Percentiles rank a stretch among this genome's conserved stretches.
These are phyloP conservation scores for Penicillium sp. DNA, from an alignment of 2,329 filamentous ascomycete species.

Conservation along the genomic window DNA sequence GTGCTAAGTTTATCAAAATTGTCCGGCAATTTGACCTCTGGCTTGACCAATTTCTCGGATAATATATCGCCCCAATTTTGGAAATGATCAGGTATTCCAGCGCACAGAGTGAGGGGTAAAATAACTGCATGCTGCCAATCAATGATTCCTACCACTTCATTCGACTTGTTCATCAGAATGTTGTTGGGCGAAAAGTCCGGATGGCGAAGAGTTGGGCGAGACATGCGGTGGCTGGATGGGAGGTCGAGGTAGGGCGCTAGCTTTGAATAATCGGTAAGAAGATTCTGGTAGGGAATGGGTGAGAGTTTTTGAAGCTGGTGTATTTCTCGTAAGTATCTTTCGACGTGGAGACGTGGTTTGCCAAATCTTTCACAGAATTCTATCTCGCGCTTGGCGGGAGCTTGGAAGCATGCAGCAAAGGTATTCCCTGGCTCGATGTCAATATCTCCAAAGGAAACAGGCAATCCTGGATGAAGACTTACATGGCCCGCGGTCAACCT, in stretches of 20 bases:
- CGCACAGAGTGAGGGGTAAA: constrained; percentile 31
- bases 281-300: constrained; percentile 15
- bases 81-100: constrained; percentile 35
- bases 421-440: constrained; percentile 9
- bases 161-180: constrained; percentile 29
- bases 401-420: constrained; percentile 18
- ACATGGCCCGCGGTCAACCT: constrained; percentile 30
- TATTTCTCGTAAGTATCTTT: constrained; percentile 24
- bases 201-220: constrained; percentile 27
- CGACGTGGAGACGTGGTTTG: constrained; percentile 23
- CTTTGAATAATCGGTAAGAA: constrained; percentile 18
- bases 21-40: constrained; percentile 25
- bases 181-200: constrained; percentile 33
- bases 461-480: not conserved
- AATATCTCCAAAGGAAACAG: constrained; percentile 4
- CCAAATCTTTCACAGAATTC: constrained; percentile 25
- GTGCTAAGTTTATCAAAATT: constrained; percentile 24
- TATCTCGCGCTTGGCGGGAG: constrained; percentile 28
- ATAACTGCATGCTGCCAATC: constrained; percentile 35
- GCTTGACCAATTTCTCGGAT: constrained; percentile 26
- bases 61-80: constrained; percentile 37
- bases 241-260: constrained; percentile 20
- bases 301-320: constrained; percentile 15
- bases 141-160: constrained; percentile 31
- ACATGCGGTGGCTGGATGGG: constrained; percentile 15